Evolutionary conservation across 164 flowering plant species (phyloP).

Genomic region (Vitis rotundifolia): DNA sequence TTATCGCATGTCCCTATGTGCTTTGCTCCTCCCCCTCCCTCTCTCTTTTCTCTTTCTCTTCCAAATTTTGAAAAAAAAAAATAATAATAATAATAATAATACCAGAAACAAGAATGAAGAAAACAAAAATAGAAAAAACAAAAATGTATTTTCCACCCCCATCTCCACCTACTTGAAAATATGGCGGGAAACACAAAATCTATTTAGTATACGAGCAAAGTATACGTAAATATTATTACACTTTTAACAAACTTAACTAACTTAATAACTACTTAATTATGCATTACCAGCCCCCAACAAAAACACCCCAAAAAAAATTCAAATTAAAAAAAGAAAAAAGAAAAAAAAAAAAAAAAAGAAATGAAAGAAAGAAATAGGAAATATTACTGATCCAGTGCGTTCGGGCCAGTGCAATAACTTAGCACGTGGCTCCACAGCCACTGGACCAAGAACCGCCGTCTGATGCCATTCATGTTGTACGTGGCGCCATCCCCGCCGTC

Average conservation of each 20-base stretch:
- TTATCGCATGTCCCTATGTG: not conserved
- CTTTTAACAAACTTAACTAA: slow-evolving; percentile 20
- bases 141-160: not conserved
- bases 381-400: slow-evolving; percentile 77
- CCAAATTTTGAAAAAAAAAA: no score
- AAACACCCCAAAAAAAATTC: not conserved
- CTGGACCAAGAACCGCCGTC: slow-evolving; percentile 84
- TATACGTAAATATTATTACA: slow-evolving; percentile 22
- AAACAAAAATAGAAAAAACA: no score
- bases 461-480: slow-evolving; percentile 75
- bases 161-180: slow-evolving; percentile 2
- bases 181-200: slow-evolving; percentile 12
- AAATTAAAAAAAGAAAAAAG: not conserved
- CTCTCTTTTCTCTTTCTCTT: no score
- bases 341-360: not conserved
- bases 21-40: not conserved
- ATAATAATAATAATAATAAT: no score
- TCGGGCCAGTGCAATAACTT: slow-evolving; percentile 86
- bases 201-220: slow-evolving; percentile 12
- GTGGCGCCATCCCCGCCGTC: slow-evolving; percentile 73
- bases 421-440: slow-evolving; percentile 89
- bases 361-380: not conserved
- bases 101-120: no score
- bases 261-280: slow-evolving; percentile 10
- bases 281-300: not conserved